phyloP scores from a whole-genome alignment of 805 yeast species.

The Myxozyma melibiosi region DNA sequence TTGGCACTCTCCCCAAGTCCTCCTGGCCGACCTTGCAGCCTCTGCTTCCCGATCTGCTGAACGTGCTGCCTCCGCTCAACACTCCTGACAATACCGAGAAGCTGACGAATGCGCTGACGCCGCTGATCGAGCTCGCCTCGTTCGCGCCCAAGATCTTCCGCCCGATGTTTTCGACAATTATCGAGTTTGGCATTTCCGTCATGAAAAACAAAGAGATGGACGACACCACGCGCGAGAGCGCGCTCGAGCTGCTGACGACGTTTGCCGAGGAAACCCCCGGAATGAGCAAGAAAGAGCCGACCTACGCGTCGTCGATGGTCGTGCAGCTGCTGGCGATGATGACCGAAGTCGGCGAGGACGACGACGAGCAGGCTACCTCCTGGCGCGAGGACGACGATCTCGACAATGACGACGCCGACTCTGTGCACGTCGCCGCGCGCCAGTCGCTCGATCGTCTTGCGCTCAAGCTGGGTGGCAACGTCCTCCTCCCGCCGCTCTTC shows the following conservation, averaged over 20 bases:
- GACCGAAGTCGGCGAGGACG: constrained; percentile 90
- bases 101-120: constrained; percentile 83
- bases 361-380: constrained; percentile 65
- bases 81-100: constrained; percentile 78
- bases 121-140: constrained; percentile 85
- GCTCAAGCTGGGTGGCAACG: constrained; percentile 77
- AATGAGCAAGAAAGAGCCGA: constrained; percentile 83
- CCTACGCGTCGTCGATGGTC: constrained; percentile 72
- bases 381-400: constrained; percentile 82
- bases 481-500: constrained; percentile 83
- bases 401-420: constrained; percentile 80
- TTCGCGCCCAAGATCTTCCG: constrained; percentile 93
- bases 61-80: constrained; percentile 82
- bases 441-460: constrained; percentile 92
- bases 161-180: constrained; percentile 86
- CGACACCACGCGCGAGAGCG: constrained; percentile 75
- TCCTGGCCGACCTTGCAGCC: constrained; percentile 78
- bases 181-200: constrained; percentile 82
- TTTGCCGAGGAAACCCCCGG: constrained; percentile 92
- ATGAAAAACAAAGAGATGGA: constrained; percentile 81
- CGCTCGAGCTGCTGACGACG: constrained; percentile 84
- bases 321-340: constrained; percentile 75
- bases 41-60: constrained; percentile 78
- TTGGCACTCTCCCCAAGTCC: constrained; percentile 75
- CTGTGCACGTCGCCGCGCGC: constrained; percentile 87